Evolutionary conservation across 495 filamentous ascomycete species (phyloP), one percentile per base, ranked within the genome.

Genomic region (Penicillium argentinense): DNA sequence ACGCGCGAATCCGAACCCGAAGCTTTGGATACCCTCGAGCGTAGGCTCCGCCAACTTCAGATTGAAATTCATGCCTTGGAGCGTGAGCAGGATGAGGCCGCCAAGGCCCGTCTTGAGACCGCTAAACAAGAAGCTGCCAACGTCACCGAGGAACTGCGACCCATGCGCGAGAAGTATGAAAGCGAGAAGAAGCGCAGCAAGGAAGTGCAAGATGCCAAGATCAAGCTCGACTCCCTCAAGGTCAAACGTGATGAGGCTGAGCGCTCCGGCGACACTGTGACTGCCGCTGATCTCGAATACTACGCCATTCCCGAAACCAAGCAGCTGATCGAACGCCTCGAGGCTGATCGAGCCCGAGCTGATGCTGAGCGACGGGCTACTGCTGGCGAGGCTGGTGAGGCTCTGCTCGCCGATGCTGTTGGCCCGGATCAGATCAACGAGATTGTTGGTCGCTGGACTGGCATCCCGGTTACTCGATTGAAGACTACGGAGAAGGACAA

Each of bases 381-480:
- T 9, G 56, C 64, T 0, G 82, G 77, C 25, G 75, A 77, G 24
- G 64, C 67, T 4, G 84, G 81, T 33, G 79, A 82, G 42, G 66
- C 80, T 13, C 79, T 97, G 56, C 75, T 96, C 29, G 90, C 91
- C 8, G 93, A 98, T 64, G 77, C 93, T 5, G 93, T 98, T 42
- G 95, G 95, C 9, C 90, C 93, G 3, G 93, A 98, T 43, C 92
- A 98, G 63, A 98, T 98, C 78, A 97, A 98, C 68, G 93, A 98
- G 63, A 97, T 97, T 43, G 93, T 98, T 24, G 87, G 85, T 26
- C 81, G 89, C 18, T 96, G 90, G 89, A 97, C 95, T 8, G 93
- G 93, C 51, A 98, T 98, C 54, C 93, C 93, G 3, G 89, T 98
- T 38, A 97, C 88, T 3, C 78, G 92, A 34, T 82, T 98, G 14